Conservation (phyloP, 2,329 filamentous ascomycete genomes). For the Pezicula rhizophila region DNA sequence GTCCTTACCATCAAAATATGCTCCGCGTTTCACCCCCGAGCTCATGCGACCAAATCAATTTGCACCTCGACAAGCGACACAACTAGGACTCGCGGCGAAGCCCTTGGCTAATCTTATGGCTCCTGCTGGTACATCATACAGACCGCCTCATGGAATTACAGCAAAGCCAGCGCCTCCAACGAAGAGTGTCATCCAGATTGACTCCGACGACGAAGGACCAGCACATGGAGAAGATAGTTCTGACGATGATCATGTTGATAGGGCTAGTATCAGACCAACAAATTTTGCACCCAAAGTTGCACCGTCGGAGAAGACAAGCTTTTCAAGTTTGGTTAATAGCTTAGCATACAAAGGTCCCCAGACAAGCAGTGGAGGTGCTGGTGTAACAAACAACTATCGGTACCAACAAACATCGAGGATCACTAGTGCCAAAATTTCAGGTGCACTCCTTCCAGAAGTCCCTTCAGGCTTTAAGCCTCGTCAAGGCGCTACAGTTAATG, state of each 20-base stretch:
- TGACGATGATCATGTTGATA: slow-evolving; percentile 49
- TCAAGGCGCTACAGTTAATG: too few relatives aligned
- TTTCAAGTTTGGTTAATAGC: slow-evolving; percentile 32
- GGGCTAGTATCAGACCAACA: slow-evolving; percentile 54
- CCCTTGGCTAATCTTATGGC: slow-evolving; percentile 59
- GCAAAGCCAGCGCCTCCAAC: slow-evolving; percentile 31
- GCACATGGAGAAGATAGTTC: slow-evolving; percentile 57
- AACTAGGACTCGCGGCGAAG: slow-evolving; percentile 25
- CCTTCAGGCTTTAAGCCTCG: too few relatives aligned
- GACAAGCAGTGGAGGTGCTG: not conserved
- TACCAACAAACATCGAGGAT: not conserved
- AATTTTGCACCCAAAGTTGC: slow-evolving; percentile 39
- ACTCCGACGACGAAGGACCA: slow-evolving; percentile 50
- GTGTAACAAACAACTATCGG: not conserved
- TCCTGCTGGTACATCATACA: slow-evolving; percentile 68
- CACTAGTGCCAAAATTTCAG: not conserved
- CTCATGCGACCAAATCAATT: slow-evolving; percentile 15
- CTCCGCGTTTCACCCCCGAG: not conserved
- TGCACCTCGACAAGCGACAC: slow-evolving; percentile 7
- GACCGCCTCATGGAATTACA: slow-evolving; percentile 38
- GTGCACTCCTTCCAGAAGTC: too few relatives aligned
- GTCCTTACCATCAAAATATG: not conserved
- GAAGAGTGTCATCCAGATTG: slow-evolving; percentile 39
- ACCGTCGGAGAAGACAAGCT: slow-evolving; percentile 15
- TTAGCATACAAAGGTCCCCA: slow-evolving; percentile 24